Conservation (phyloP, 352 stramenopile genomes). For the Phytophthora boehmeriae region DNA sequence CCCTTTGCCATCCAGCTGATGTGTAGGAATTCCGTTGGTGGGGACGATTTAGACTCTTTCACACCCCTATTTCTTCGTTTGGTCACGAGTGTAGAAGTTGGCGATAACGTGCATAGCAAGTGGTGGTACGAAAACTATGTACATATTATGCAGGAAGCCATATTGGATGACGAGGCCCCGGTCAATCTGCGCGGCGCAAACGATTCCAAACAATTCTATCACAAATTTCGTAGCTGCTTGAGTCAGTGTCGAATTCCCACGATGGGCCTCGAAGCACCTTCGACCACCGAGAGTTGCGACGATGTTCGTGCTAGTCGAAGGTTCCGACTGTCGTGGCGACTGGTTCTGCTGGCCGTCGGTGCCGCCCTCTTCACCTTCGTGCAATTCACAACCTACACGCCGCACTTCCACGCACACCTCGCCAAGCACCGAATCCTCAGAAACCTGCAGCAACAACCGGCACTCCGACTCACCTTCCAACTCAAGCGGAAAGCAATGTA, state of each 20-base stretch:
- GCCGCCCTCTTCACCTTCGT: constrained; percentile 20
- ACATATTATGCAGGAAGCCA: too few relatives aligned
- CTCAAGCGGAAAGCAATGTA: constrained; percentile 51
- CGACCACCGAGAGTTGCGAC: not conserved
- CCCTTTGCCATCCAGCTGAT: too few relatives aligned
- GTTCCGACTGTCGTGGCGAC: constrained; percentile 13
- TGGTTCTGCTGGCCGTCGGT: constrained; percentile 8
- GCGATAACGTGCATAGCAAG: too few relatives aligned
- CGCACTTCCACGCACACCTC: constrained; percentile 44
- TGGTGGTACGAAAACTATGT: too few relatives aligned
- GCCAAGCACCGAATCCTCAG: constrained; percentile 53
- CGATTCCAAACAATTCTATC: too few relatives aligned
- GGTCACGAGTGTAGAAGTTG: too few relatives aligned
- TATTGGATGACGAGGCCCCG: too few relatives aligned
- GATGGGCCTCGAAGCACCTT: not conserved
- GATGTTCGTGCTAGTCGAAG: not conserved
- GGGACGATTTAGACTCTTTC: too few relatives aligned
- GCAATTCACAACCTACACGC: constrained; percentile 30
- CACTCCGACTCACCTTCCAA: constrained; percentile 41
- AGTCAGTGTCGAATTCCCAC: not conserved
- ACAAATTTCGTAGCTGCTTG: too few relatives aligned
- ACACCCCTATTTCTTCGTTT: too few relatives aligned
- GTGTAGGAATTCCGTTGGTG: too few relatives aligned
- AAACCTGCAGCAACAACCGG: constrained; percentile 38
- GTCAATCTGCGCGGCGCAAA: too few relatives aligned